phyloP scores from a whole-genome alignment of 164 flowering plant species.

The Vitis vinifera region ASM3070453v1 NC_081822.1:6327501-6328000 shows the following conservation, averaged over 20 bases:
- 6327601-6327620: too few relatives aligned
- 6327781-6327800: conserved; percentile 1
- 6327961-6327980: too few relatives aligned
- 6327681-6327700: background rate
- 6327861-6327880: conserved; percentile 22
- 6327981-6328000: too few relatives aligned
- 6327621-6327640: conserved; percentile 16
- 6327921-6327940: background rate
- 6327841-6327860: conserved; percentile 6
- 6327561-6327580: background rate
- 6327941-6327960: background rate
- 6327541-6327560: background rate
- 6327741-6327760: conserved; percentile 20
- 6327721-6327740: conserved; percentile 27
- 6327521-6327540: too few relatives aligned
- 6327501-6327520: too few relatives aligned
- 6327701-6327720: background rate
- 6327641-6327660: conserved; percentile 37
- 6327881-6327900: conserved; percentile 13
- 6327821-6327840: conserved; percentile 31
- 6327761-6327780: conserved; percentile 13
- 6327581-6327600: too few relatives aligned
- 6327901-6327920: conserved; percentile 10
- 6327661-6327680: conserved; percentile 38
- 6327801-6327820: background rate